phyloP scores from a whole-genome alignment of 176 grass and related monocot species.

The Stipa capillata region DNA sequence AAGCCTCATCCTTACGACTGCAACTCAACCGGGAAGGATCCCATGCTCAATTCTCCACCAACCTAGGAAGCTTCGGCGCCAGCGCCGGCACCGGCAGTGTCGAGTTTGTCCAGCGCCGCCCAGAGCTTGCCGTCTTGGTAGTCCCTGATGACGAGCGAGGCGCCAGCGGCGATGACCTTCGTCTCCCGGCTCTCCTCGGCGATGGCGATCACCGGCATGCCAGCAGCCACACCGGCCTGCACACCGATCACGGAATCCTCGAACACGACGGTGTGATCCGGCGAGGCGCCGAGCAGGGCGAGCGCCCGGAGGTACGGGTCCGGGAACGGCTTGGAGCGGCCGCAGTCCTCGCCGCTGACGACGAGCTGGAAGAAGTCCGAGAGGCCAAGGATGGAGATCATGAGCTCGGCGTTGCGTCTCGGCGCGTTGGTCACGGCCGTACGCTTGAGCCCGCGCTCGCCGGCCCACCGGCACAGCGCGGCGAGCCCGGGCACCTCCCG shows the following conservation, averaged over 20 bases:
- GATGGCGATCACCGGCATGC: slow-evolving; percentile 56
- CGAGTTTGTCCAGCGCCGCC: slow-evolving; percentile 31
- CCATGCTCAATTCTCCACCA: background rate
- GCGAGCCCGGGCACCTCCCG: slow-evolving; percentile 48
- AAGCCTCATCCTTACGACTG: too few relatives aligned
- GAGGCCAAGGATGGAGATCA: slow-evolving; percentile 69
- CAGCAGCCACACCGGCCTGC: slow-evolving; percentile 58
- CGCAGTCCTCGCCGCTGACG: slow-evolving; percentile 58
- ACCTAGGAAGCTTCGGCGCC: background rate
- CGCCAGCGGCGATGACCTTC: slow-evolving; percentile 37
- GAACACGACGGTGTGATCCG: slow-evolving; percentile 45
- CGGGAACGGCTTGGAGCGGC: slow-evolving; percentile 47
- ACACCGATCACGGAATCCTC: slow-evolving; percentile 66
- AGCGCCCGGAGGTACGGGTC: slow-evolving; percentile 67
- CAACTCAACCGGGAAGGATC: too few relatives aligned
- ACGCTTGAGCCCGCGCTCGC: slow-evolving; percentile 36
- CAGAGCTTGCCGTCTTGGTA: slow-evolving; percentile 64
- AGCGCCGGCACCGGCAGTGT: background rate
- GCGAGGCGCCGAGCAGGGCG: slow-evolving; percentile 36
- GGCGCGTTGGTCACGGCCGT: slow-evolving; percentile 80
- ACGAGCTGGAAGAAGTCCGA: slow-evolving; percentile 63
- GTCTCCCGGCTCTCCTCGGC: slow-evolving; percentile 38
- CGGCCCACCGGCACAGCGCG: slow-evolving; percentile 52
- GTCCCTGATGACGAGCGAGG: slow-evolving; percentile 55
- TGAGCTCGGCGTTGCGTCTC: slow-evolving; percentile 65